Conservation (phyloP, 1,139 yeast species). For the Meyerozyma elateridarum region DNA sequence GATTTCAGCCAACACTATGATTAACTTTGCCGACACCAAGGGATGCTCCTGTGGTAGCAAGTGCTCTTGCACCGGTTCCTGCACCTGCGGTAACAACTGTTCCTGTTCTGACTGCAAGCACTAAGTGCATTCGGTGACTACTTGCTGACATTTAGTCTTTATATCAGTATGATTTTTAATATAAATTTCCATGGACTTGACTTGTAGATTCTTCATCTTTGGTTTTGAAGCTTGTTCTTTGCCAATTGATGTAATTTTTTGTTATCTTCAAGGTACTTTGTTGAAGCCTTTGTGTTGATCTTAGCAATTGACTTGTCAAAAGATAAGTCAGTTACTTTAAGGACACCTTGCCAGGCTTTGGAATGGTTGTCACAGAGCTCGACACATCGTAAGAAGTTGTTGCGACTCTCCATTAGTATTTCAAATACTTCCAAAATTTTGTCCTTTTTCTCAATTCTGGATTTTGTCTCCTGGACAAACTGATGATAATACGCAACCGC, state of each 20-base stretch:
- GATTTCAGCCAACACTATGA: constrained; percentile 1
- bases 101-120: neutral
- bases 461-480: constrained; percentile 13
- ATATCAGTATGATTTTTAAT: neutral
- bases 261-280: constrained; percentile 6
- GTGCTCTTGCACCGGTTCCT: constrained; percentile 3
- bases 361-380: constrained; percentile 69
- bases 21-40: neutral
- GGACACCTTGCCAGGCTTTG: constrained; percentile 76
- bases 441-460: constrained; percentile 15
- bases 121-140: neutral
- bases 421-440: constrained; percentile 15
- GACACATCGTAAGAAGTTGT: constrained; percentile 61
- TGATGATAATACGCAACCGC: constrained; percentile 34
- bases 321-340: constrained; percentile 26
- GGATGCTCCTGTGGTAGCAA: constrained; percentile 2
- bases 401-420: constrained; percentile 34
- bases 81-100: constrained; percentile 1
- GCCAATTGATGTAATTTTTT: constrained; percentile 1
- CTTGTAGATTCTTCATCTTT: too few relatives aligned
- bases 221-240: neutral
- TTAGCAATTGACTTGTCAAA: constrained; percentile 4
- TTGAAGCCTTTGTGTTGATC: constrained; percentile 6
- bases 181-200: too few relatives aligned
- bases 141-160: neutral